Evolutionary conservation across 352 stramenopile genomes (phyloP), one percentile per base, ranked within the genome.

Genomic region (Globisporangium irregulare): DNA sequence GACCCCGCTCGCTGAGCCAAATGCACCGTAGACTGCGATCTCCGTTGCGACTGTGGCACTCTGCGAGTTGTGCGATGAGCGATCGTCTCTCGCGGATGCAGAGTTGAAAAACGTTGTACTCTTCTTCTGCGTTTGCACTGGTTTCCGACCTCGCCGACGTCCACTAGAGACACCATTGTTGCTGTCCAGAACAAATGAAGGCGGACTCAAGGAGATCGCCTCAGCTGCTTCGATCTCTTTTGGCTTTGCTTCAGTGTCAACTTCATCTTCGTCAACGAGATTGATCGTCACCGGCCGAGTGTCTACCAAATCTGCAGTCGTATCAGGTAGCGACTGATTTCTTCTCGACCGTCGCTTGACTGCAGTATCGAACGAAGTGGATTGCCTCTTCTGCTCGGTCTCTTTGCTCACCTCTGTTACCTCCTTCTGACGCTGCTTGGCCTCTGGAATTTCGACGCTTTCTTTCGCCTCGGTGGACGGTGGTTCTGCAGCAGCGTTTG

Each of bases 21-120:
- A 71, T 25, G 66, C 66, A 22, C 38, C 66, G 25, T 71, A 71
- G 36, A 71, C 66, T 18, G 53, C 66, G 25, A 66, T 63, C 24
- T 71, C 59, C 18, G 59, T 58, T 9, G 66, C 59, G 9, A 67
- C 53, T 5, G 38, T 32, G 10, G 50, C 36, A 38, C 32, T 32
- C 12, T 58, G 34, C 2, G 61, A n/a, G 34, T 53, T 34, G 51
- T 60, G 53, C 4, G 36, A 38, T 9, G 55, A 62, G n/a, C n/a
- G 41, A 48, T 67, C 59, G 12, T 43, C 22, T 38, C 14, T 46
- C 38, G 27, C 32, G 18, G 41, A 57, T 15, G 59, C 2, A 18
- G 24, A 32, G 9, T 22, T 51, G 38, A 63, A 41, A 4, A 32
- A 29, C 38, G 18, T 62, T 7, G 36, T 20, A 12, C 22, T 38